Conservation (phyloP, 1,284 basidiomycete species). For the Irpex rosettiformis region DNA sequence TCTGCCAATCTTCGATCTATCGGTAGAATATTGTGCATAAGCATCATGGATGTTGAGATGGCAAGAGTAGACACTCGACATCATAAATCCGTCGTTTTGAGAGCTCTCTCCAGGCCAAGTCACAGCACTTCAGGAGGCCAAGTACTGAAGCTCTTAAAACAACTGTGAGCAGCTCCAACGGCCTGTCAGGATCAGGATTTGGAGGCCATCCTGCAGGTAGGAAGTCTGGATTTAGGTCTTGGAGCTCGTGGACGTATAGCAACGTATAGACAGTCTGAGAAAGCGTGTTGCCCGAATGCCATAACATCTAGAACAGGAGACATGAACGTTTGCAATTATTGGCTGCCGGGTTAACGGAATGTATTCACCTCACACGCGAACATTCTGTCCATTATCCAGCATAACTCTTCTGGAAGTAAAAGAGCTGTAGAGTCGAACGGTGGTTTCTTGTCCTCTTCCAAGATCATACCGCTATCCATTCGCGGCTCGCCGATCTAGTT, state of each 20-base stretch:
- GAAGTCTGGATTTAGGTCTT: conserved; percentile 57
- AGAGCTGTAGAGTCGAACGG: conserved; percentile 65
- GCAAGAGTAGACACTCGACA: conserved; percentile 42
- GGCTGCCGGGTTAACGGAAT: conserved; percentile 12
- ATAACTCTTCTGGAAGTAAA: conserved; percentile 72
- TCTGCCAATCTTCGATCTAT: conserved; percentile 84
- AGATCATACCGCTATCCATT: conserved; percentile 79
- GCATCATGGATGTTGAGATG: conserved; percentile 3
- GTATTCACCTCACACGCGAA: conserved; percentile 75
- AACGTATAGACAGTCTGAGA: conserved; percentile 85
- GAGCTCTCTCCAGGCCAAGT: conserved; percentile 80
- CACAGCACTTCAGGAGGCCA: conserved; percentile 80
- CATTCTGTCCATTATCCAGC: conserved; percentile 84
- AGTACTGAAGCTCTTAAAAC: conserved; percentile 72
- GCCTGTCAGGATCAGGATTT: conserved; percentile 37
- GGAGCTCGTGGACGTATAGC: conserved; percentile 71
- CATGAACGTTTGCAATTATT: conserved; percentile 19
- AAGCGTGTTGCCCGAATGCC: conserved; percentile 82
- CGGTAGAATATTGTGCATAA: conserved; percentile 10
- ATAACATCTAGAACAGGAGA: conserved; percentile 63
- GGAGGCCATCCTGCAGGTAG: conserved; percentile 31
- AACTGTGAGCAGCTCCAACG: conserved; percentile 57
- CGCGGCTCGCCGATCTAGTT: conserved; percentile 83
- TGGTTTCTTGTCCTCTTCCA: conserved; percentile 37
- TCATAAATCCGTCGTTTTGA: conserved; percentile 71